Evolutionary conservation across 2,329 filamentous ascomycete species (phyloP), one percentile per base, ranked within the genome.

Genomic region (Didymella keratinophila): DNA sequence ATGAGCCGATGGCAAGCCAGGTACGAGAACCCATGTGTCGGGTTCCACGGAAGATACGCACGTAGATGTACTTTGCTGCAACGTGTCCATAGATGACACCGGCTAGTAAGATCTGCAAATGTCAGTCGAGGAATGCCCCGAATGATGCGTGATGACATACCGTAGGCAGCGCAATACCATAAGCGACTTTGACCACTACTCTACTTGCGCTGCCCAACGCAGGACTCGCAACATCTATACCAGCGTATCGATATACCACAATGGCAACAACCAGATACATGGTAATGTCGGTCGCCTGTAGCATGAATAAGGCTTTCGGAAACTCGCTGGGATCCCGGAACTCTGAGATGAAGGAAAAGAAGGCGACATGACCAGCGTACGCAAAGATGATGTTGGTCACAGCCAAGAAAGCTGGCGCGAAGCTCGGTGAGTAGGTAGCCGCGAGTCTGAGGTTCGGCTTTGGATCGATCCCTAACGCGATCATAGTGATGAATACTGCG

Each of bases 221-320:
- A 0, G 89, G 89, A 4, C 85, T 87, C 1, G 81, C 79, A 5
- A 91, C 88, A 20, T 80, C 74, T 0, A 78, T 75, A 1, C 89
- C 89, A 9, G 84, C 84, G 66, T 83, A 91, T 45, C 84, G 78
- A 75, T 91, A 92, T 63, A 90, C 86, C 21, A 91, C 83, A 7
- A 86, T 82, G 3, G 88, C 87, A 1, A 87, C 86, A n/a, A 90
- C 69, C 14, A 89, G 77, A 73, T 91, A 91, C 27, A 90, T 79
- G 18, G 76, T 74, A 1, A 85, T 86, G 60, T 88, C 86, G 56
- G 81, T 78, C 16, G 80, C 76, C 71, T 89, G 86, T 2, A 89
- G 81, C 37, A 87, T 71, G 70, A 81, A 81, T 56, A 91, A 82
- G 7, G 87, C 84, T 71, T 87, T 87, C 45, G 82, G 81, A 71